Evolutionary conservation across 768 basidiomycete genomes (phyloP).

Genomic region (Leccinum subgranulosum): DNA sequence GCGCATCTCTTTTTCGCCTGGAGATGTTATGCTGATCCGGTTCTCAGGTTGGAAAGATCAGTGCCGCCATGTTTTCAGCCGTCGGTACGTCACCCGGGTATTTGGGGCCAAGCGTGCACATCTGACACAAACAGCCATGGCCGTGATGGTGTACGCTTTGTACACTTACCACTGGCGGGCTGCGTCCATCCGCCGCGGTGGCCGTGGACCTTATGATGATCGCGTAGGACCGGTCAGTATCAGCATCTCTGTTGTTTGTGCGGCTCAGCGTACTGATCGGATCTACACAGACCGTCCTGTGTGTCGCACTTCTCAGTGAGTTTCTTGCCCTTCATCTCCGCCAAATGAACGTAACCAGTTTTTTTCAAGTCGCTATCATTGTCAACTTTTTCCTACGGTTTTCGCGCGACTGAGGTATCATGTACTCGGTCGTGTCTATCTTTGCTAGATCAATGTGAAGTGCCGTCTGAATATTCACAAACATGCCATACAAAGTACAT

Average conservation of each 20-base stretch:
- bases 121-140: slow-evolving; percentile 65
- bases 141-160: slow-evolving; percentile 94
- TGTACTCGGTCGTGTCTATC: neutral
- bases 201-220: slow-evolving; percentile 95
- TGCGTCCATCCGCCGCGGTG: slow-evolving; percentile 84
- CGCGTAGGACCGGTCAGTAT: slow-evolving; percentile 85
- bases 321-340: neutral
- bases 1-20: neutral
- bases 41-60: slow-evolving; percentile 84
- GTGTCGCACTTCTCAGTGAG: slow-evolving; percentile 75
- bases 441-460: slow-evolving; percentile 16
- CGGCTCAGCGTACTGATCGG: slow-evolving; percentile 6
- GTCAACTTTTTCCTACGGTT: slow-evolving; percentile 87
- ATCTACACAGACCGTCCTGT: slow-evolving; percentile 66
- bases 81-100: slow-evolving; percentile 60
- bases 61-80: slow-evolving; percentile 93
- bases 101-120: neutral
- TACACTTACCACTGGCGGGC: slow-evolving; percentile 98
- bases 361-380: slow-evolving; percentile 65
- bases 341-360: neutral
- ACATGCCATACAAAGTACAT: slow-evolving; percentile 1
- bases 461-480: slow-evolving; percentile 2
- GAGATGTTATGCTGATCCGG: neutral
- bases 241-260: slow-evolving; percentile 5
- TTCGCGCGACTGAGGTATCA: slow-evolving; percentile 34